Base-by-base conservation (phyloP, 78 protist genomes). In the Goniomonas avonlea region DNA sequence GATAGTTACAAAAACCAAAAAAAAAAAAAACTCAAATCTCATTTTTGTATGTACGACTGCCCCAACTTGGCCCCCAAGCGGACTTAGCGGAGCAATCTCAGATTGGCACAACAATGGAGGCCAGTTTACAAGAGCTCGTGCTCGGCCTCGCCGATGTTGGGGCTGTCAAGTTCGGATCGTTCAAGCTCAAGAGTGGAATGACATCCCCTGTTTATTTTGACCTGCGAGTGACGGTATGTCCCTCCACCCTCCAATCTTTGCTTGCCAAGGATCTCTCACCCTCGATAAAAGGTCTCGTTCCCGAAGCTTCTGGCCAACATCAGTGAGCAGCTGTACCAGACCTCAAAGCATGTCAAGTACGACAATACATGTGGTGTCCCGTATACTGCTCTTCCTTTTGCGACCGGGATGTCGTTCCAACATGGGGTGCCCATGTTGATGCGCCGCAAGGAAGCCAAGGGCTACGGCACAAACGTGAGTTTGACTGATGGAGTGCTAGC, bases 291-390 rank as follows among this genome's bases (percentile, higher is more conserved):
- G n/a, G n/a, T n/a, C n/a, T n/a, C n/a, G n/a, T n/a, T n/a, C n/a
- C n/a, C n/a, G n/a, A n/a, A n/a, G n/a, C n/a, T n/a, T n/a, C n/a
- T n/a, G n/a, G n/a, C n/a, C n/a, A n/a, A n/a, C n/a, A n/a, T n/a
- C n/a, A n/a, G n/a, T n/a, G n/a, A n/a, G n/a, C n/a, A n/a, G n/a
- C n/a, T n/a, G n/a, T n/a, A n/a, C n/a, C n/a, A n/a, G n/a, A n/a
- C n/a, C n/a, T n/a, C n/a, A n/a, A n/a, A n/a, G n/a, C n/a, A n/a
- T n/a, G n/a, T n/a, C n/a, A n/a, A n/a, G n/a, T n/a, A n/a, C n/a
- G n/a, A n/a, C n/a, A n/a, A n/a, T n/a, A n/a, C n/a, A 38, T 82
- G 87, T 63, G 94, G 94, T 65, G 89, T 90, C 32, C 94, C 94
- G 0, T 90, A 87, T 75, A 84, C 91, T 5, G 94, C 91, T 2